Evolutionary conservation across 192 early-diverging fungal species (phyloP).

Genomic region (Backusella mclennaniae): DNA sequence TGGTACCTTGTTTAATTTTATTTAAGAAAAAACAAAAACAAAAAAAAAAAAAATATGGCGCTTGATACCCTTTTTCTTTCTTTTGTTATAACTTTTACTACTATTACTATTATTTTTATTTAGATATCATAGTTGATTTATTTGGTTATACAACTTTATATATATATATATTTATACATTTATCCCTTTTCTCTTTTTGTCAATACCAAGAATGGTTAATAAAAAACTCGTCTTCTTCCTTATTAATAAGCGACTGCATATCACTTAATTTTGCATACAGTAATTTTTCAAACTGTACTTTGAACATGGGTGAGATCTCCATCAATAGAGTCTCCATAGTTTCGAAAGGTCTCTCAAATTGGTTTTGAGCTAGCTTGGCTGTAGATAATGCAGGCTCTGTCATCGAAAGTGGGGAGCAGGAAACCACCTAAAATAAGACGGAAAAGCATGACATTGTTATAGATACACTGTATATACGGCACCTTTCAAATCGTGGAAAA

Average conservation of each 20-base stretch:
- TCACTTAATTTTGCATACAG: constrained; percentile 25
- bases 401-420: neutral
- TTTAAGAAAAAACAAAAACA: constrained; percentile 10
- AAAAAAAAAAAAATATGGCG: neutral
- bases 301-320: constrained; percentile 32
- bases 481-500: neutral
- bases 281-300: constrained; percentile 27
- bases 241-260: constrained; percentile 8
- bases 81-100: neutral
- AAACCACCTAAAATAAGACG: neutral
- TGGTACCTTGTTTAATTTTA: constrained; percentile 34
- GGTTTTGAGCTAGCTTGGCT: neutral
- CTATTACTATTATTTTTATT: neutral
- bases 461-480: neutral
- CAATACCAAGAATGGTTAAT: neutral
- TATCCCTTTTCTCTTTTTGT: neutral
- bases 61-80: constrained; percentile 1
- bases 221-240: neutral
- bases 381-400: neutral
- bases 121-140: neutral
- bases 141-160: neutral
- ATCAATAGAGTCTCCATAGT: constrained; percentile 38
- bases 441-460: neutral
- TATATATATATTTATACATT: neutral
- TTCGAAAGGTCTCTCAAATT: constrained; percentile 30